Percentiles rank a stretch among this genome's conserved stretches.
phyloP scores from a whole-genome alignment of 192 early-diverging fungal genomes.

The Backusella luteola region DNA sequence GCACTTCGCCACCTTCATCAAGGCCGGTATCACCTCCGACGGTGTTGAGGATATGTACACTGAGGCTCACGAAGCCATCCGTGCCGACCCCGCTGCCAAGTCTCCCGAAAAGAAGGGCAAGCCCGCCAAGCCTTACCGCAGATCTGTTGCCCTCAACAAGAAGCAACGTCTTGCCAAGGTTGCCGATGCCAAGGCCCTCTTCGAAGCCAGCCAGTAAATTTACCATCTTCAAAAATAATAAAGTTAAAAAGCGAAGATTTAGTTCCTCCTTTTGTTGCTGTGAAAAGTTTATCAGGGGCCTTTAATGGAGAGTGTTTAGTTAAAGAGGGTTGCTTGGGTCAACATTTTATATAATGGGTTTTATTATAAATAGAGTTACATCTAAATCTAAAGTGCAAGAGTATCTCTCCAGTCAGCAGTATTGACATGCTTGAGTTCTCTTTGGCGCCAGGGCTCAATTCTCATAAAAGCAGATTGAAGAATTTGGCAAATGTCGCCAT shows the following conservation, averaged over 20 bases:
- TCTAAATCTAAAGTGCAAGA: background rate
- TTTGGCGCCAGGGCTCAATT: constrained; percentile 43
- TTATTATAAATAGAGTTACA: background rate
- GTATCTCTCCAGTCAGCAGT: constrained; percentile 46
- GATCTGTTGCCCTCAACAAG: constrained; percentile 68
- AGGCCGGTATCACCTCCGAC: constrained; percentile 81
- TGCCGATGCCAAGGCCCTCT: constrained; percentile 73
- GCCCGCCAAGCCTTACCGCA: constrained; percentile 57
- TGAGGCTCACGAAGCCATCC: constrained; percentile 88
- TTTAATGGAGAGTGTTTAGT: background rate
- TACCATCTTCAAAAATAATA: background rate
- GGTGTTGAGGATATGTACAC: constrained; percentile 95
- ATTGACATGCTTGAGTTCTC: constrained; percentile 43
- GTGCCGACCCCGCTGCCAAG: constrained; percentile 80
- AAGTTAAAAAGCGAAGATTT: background rate
- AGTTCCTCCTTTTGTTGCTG: constrained; percentile 1
- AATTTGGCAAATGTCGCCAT: constrained; percentile 56
- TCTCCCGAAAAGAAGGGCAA: constrained; percentile 70
- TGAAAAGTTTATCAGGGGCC: background rate
- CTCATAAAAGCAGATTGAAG: constrained; percentile 41
- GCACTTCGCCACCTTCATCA: constrained; percentile 94
- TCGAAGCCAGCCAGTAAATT: constrained; percentile 18
- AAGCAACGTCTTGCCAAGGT: constrained; percentile 90
- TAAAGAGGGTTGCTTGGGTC: background rate
- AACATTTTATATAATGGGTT: background rate